Evolutionary conservation across 2,329 filamentous ascomycete genomes (phyloP).

Genomic region (Neocucurbitaria cava): DNA sequence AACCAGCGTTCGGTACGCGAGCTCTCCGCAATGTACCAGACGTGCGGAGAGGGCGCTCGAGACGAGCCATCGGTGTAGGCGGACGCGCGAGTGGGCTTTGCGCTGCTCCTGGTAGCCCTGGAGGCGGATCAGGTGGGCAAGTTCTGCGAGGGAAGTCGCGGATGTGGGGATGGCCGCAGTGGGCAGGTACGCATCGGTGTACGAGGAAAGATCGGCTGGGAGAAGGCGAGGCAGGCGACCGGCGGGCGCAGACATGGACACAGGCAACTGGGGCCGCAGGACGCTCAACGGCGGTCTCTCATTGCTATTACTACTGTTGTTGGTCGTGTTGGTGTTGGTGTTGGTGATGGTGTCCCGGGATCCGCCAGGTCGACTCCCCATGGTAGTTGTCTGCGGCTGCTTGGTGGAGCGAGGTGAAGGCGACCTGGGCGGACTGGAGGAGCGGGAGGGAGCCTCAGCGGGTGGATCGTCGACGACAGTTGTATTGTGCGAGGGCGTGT

Average conservation of each 20-base stretch:
- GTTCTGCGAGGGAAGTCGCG: slow-evolving; percentile 75
- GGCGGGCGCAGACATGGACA: slow-evolving; percentile 55
- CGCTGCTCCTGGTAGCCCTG: slow-evolving; percentile 84
- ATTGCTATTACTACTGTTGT: slow-evolving; percentile 16
- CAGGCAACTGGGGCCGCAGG: slow-evolving; percentile 45
- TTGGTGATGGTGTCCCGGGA: slow-evolving; percentile 23
- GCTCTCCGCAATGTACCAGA: slow-evolving; percentile 75
- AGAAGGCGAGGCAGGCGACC: slow-evolving; percentile 62
- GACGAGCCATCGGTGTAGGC: slow-evolving; percentile 76
- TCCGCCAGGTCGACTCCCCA: slow-evolving; percentile 48
- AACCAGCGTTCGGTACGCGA: slow-evolving; percentile 76
- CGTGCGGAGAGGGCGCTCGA: slow-evolving; percentile 78
- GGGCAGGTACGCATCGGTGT: slow-evolving; percentile 66
- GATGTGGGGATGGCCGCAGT: slow-evolving; percentile 63
- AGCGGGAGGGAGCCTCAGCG: slow-evolving; percentile 60
- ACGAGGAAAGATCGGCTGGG: slow-evolving; percentile 70
- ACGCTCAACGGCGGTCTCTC: slow-evolving; percentile 20
- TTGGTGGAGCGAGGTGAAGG: slow-evolving; percentile 42
- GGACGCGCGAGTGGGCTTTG: slow-evolving; percentile 73
- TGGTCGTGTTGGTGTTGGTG: slow-evolving; percentile 5
- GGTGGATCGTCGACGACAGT: slow-evolving; percentile 58
- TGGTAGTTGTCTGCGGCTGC: slow-evolving; percentile 32
- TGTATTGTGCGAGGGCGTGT: slow-evolving; percentile 60
- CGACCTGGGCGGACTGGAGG: slow-evolving; percentile 63
- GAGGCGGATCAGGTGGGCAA: slow-evolving; percentile 78